Evolutionary conservation across 441 rosid genomes (phyloP).

Genomic region (Pelargonium fulgidum): DNA sequence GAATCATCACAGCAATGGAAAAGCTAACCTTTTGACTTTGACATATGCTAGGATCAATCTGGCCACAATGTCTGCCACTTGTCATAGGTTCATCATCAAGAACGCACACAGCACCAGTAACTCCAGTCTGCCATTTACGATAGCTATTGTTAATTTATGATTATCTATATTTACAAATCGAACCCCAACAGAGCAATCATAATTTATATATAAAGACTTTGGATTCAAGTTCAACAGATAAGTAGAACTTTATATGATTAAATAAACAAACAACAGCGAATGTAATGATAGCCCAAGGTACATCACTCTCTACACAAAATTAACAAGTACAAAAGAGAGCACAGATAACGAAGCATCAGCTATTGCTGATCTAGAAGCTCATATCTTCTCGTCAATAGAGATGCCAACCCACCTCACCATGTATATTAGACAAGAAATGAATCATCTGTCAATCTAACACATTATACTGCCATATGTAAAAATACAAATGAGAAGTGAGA

Average conservation of each 20-base stretch:
- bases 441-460: neutral
- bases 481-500: neutral
- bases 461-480: neutral
- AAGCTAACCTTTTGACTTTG: constrained; percentile 83
- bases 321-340: neutral
- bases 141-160: constrained; percentile 16
- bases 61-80: constrained; percentile 87
- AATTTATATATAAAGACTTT: neutral
- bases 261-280: neutral
- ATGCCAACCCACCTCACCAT: neutral
- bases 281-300: constrained; percentile 15
- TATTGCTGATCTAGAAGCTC: constrained; percentile 1
- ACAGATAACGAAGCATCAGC: neutral
- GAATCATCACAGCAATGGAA: constrained; percentile 89
- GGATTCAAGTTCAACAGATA: constrained; percentile 1
- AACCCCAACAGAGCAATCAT: neutral
- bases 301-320: constrained; percentile 10
- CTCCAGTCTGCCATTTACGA: constrained; percentile 63
- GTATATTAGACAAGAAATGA: neutral
- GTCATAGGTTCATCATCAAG: constrained; percentile 96
- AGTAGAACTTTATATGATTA: neutral
- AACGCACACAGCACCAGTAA: constrained; percentile 78
- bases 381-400: neutral
- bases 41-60: constrained; percentile 69
- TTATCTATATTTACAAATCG: neutral